Base-by-base conservation (phyloP, 208 protist species). In the Leishmania aethiopica region DNA sequence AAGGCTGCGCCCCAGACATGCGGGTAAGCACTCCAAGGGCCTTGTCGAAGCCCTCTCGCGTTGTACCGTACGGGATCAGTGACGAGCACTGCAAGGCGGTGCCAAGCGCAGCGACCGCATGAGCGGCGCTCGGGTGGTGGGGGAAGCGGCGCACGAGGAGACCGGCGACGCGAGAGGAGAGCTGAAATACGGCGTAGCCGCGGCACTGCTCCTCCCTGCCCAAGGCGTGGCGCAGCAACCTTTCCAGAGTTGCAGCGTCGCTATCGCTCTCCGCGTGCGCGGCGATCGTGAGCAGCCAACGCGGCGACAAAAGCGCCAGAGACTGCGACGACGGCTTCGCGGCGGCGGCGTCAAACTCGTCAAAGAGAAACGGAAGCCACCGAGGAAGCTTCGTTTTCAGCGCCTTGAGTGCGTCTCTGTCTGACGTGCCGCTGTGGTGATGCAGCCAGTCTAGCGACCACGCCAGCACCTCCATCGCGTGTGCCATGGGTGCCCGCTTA, bases 1-100 rank as follows among this genome's bases (percentile, higher is more conserved):
- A 96, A 1, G 91, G 83, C 25, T 88, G 81, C 69, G 86, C 53
- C 11, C 93, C 93, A 47, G 86, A 51, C 91, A 94, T 94, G 28
- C 75, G 4, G 22, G 78, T 69, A 42, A 96, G 87, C 35, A 92
- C 69, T 5, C 47, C 47, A 45, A 94, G 25, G 28, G 89, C 75
- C 40, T n/a, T 64, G 57, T 73, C 55, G 37, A 84, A 81, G 32
- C 85, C 87, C 0, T 79, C 78, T 49, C 37, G 51, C 37, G 84
- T 88, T 22, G 49, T 70, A 59, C 88, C 88, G 80, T 85, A 83
- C 37, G 45, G 42, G 10, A 37, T 64, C 59, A 88, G 74, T 22
- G 85, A 75, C 45, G 80, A 78, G 71, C 75, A 53, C 60, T 62
- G 72, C 51, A 88, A 70, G 49, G 85, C 77, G 75, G 80, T 80